A percentile compares a stretch with the other conserved stretches of the same genome.
phyloP scores from a whole-genome alignment of 2,329 filamentous ascomycete genomes.

The Coniochaeta sp. region DNA sequence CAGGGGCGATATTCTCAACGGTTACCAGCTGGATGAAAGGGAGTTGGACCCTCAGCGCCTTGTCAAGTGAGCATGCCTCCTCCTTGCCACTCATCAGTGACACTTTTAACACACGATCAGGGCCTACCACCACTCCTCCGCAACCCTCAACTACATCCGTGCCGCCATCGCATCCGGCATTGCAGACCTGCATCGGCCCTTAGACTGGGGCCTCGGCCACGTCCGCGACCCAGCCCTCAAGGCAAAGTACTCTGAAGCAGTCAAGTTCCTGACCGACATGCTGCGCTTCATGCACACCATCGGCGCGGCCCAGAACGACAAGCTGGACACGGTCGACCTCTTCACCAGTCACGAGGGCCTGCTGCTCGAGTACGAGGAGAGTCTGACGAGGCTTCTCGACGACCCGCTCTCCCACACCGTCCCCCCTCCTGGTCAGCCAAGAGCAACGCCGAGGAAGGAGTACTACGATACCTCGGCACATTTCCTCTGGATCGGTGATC shows the following conservation, averaged over 20 bases:
- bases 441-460: slow-evolving; percentile 34
- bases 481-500: slow-evolving; percentile 97
- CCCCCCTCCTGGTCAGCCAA: slow-evolving; percentile 31
- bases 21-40: slow-evolving; percentile 68
- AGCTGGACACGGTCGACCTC: slow-evolving; percentile 86
- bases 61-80: slow-evolving; percentile 46
- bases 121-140: slow-evolving; percentile 92
- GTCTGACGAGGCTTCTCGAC: slow-evolving; percentile 68
- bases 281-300: slow-evolving; percentile 92
- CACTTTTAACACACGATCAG: slow-evolving; percentile 27
- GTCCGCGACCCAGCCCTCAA: slow-evolving; percentile 78
- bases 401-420: slow-evolving; percentile 18
- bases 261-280: slow-evolving; percentile 80
- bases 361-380: slow-evolving; percentile 88
- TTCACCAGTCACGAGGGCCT: slow-evolving; percentile 95
- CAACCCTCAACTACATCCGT: slow-evolving; percentile 89
- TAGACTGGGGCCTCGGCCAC: slow-evolving; percentile 93
- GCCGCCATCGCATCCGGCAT: slow-evolving; percentile 79
- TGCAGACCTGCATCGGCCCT: slow-evolving; percentile 84
- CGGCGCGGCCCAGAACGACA: slow-evolving; percentile 76
- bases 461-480: slow-evolving; percentile 95
- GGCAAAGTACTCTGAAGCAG: slow-evolving; percentile 77
- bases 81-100: background rate
- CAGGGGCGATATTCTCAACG: slow-evolving; percentile 92
- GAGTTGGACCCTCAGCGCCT: slow-evolving; percentile 76